phyloP scores from a whole-genome alignment of 192 early-diverging fungal genomes.

The Powellomyces hirtus region DNA sequence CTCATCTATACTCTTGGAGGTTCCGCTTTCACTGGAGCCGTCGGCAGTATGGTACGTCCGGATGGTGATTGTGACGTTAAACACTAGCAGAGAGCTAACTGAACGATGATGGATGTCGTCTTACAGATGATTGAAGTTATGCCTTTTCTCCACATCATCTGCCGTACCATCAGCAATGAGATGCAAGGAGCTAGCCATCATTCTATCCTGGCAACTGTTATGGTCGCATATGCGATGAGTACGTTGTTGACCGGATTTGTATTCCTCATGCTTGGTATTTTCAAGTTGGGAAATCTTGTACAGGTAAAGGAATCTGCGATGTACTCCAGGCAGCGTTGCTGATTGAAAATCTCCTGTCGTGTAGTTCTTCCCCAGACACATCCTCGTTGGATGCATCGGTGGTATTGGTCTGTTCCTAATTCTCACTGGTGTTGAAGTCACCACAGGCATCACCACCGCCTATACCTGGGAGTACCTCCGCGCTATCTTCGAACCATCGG shows the following conservation, averaged over 20 bases:
- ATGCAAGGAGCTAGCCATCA: constrained; percentile 63
- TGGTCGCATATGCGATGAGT: constrained; percentile 83
- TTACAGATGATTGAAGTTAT: constrained; percentile 76
- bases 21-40: constrained; percentile 86
- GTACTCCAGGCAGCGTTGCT: not conserved
- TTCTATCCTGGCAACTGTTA: constrained; percentile 81
- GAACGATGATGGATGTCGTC: not conserved
- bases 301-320: constrained; percentile 12
- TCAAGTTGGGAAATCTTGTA: constrained; percentile 63
- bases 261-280: constrained; percentile 81
- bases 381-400: constrained; percentile 91
- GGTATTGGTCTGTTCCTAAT: constrained; percentile 69
- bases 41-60: constrained; percentile 71
- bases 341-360: not conserved
- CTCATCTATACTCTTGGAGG: constrained; percentile 64
- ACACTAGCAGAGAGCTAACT: not conserved
- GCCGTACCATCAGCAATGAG: constrained; percentile 53
- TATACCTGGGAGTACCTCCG: constrained; percentile 60
- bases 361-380: constrained; percentile 70
- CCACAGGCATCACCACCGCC: constrained; percentile 61
- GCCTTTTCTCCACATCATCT: constrained; percentile 85
- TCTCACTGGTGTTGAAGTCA: constrained; percentile 88
- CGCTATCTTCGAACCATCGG: constrained; percentile 64
- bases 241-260: constrained; percentile 85
- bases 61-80: not conserved